A percentile compares a stretch with the other conserved stretches of the same genome.
phyloP scores from a whole-genome alignment of 2,329 filamentous ascomycete genomes.

The Acephala macrosclerotiorum region DNA sequence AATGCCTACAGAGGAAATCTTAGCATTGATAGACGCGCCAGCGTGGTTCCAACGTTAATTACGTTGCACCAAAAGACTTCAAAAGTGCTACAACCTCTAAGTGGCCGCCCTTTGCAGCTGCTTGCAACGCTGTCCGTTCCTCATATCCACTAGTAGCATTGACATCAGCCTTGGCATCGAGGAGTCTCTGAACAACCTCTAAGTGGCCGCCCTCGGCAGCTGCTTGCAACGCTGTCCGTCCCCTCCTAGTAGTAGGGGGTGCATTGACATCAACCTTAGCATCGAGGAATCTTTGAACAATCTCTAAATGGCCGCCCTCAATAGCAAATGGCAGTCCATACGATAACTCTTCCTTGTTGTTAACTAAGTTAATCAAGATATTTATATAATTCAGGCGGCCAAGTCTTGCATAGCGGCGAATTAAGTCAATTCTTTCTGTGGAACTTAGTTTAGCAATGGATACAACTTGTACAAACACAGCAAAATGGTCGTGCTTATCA shows the following conservation, averaged over 20 bases:
- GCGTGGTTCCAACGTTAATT: too few relatives aligned
- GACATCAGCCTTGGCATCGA: slow-evolving; percentile 46
- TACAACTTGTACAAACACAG: slow-evolving; percentile 20
- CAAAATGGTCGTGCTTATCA: slow-evolving; percentile 16
- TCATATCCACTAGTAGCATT: slow-evolving; percentile 21
- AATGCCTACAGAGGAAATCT: too few relatives aligned
- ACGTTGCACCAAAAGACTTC: neutral
- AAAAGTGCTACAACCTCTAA: neutral
- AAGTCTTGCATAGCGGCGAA: slow-evolving; percentile 21
- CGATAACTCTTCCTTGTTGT: slow-evolving; percentile 8
- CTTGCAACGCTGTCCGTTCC: slow-evolving; percentile 30
- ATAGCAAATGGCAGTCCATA: slow-evolving; percentile 17
- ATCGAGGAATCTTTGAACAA: slow-evolving; percentile 17
- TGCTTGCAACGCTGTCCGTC: slow-evolving; percentile 19
- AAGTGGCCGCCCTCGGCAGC: slow-evolving; percentile 43
- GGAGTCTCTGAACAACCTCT: slow-evolving; percentile 41
- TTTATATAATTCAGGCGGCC: slow-evolving; percentile 18
- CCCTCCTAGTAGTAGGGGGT: neutral
- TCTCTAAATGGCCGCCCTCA: slow-evolving; percentile 11
- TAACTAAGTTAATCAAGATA: slow-evolving; percentile 13
- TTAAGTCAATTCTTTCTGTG: slow-evolving; percentile 2
- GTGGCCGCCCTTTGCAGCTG: slow-evolving; percentile 11
- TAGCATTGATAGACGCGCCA: too few relatives aligned
- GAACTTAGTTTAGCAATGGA: slow-evolving; percentile 1
- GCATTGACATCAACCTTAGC: slow-evolving; percentile 35